Conservation (phyloP, 1,139 yeast species). For the Yamadazyma atlantica region DNA sequence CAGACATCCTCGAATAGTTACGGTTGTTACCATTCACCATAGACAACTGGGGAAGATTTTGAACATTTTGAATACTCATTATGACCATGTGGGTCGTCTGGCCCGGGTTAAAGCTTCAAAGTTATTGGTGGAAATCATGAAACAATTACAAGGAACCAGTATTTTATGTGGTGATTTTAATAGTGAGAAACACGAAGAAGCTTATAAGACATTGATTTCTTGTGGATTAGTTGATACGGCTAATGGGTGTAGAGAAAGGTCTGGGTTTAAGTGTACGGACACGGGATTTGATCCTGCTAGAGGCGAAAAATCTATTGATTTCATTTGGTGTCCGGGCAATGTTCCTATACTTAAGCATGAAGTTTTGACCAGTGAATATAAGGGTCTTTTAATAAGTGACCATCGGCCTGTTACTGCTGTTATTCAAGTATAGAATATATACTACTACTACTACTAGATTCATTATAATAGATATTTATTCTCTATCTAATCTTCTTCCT, state of each 20-base stretch:
- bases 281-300: constrained; percentile 36
- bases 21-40: constrained; percentile 34
- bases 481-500: constrained; percentile 26
- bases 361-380: constrained; percentile 28
- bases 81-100: constrained; percentile 42
- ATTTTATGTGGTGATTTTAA: constrained; percentile 28
- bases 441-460: too few species aligned
- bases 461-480: constrained; percentile 3
- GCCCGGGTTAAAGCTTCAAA: constrained; percentile 33
- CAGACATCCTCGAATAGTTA: constrained; percentile 41
- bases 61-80: constrained; percentile 43
- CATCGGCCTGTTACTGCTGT: constrained; percentile 45
- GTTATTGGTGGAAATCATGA: constrained; percentile 32
- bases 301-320: constrained; percentile 24
- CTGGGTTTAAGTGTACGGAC: constrained; percentile 31
- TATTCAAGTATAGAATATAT: constrained; percentile 16
- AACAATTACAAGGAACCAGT: constrained; percentile 28
- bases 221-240: constrained; percentile 23
- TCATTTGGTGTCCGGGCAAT: constrained; percentile 27
- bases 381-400: constrained; percentile 35
- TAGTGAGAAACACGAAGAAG: constrained; percentile 15
- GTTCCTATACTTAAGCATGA: constrained; percentile 33
- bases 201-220: constrained; percentile 24
- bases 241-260: constrained; percentile 18
- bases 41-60: constrained; percentile 21